Evolutionary conservation across 768 basidiomycete species (phyloP).

Genomic region (Mycena chlorophos): DNA sequence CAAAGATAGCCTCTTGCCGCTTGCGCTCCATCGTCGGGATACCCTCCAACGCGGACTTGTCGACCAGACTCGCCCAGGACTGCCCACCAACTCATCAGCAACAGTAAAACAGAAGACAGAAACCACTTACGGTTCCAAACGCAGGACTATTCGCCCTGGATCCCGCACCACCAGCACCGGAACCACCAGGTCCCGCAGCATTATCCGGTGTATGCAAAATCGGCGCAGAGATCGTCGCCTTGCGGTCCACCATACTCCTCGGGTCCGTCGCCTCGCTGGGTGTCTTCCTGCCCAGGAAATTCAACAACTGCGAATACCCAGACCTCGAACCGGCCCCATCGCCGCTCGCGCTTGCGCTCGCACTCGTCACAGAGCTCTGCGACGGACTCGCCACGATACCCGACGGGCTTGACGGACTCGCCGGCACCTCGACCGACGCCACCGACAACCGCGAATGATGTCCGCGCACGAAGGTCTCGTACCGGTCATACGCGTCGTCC

Average conservation of each 20-base stretch:
- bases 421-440: constrained; percentile 59
- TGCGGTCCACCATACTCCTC: constrained; percentile 30
- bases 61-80: constrained; percentile 93
- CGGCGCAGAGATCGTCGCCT: constrained; percentile 68
- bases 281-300: constrained; percentile 67
- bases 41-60: constrained; percentile 77
- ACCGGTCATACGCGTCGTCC: constrained; percentile 88
- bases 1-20: constrained; percentile 95
- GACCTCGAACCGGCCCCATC: constrained; percentile 29
- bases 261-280: constrained; percentile 49
- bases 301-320: constrained; percentile 54
- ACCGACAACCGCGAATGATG: constrained; percentile 54
- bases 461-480: constrained; percentile 80
- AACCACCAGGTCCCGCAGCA: constrained; percentile 35
- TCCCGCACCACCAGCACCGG: too few relatives aligned
- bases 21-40: constrained; percentile 78
- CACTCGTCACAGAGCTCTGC: too few relatives aligned
- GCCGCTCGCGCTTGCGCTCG: constrained; percentile 1
- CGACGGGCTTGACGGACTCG: constrained; percentile 34
- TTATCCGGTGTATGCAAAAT: constrained; percentile 43
- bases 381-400: too few relatives aligned
- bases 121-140: constrained; percentile 62
- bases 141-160: constrained; percentile 54
- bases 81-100: constrained; percentile 29
- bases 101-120: constrained; percentile 7